Base-by-base conservation (phyloP, 2,329 filamentous ascomycete genomes). In the Arachnomyces sp. region DNA sequence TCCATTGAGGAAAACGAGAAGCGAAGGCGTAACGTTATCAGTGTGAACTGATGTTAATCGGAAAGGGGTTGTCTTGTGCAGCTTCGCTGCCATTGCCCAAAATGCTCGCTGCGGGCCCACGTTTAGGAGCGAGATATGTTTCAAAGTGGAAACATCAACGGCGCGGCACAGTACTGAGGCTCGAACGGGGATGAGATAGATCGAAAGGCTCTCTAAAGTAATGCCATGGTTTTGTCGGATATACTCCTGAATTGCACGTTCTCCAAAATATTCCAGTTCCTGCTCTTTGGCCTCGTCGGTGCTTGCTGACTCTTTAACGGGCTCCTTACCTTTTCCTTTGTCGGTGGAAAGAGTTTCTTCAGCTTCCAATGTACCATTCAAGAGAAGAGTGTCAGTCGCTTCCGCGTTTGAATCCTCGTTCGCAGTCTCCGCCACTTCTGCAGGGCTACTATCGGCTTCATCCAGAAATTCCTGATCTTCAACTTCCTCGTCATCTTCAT, bases 151-250 rank as follows among this genome's bases (percentile, higher is more conserved):
- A 3, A 82, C 50, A 48, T 82, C 76, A 28, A 82, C 60, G 0
- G 74, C 73, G 18, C 68, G 65, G 13, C 66, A 70, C 7, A 83
- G 52, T 0, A 80, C 68, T 0, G 72, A 73, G 2, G 77, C 66
- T 54, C 74, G 78, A 49, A 79, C 66, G 0, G 79, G 79, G 28
- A 83, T 70, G 25, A 79, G 65, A 49, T 79, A 67, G 17, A 82
- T 65, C 40, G 67, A 67, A 13, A 83, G 63, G 2, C 66, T 67
- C 37, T 73, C 59, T 1, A 83, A 64, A 2, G 71, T 62, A 9
- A 82, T 59, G 1, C 79, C 79, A 47, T 79, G 68, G 1, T 75
- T 79, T 2, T 65, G 59, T 25, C 75, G 70, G 31, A 77, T 59
- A 52, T 82, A 83, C 12, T 75, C 70, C 31, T 52, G 44, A 16